A percentile compares a stretch with the other conserved stretches of the same genome.
phyloP scores from a whole-genome alignment of 2,329 filamentous ascomycete species.

The Colletotrichum incanum region DNA sequence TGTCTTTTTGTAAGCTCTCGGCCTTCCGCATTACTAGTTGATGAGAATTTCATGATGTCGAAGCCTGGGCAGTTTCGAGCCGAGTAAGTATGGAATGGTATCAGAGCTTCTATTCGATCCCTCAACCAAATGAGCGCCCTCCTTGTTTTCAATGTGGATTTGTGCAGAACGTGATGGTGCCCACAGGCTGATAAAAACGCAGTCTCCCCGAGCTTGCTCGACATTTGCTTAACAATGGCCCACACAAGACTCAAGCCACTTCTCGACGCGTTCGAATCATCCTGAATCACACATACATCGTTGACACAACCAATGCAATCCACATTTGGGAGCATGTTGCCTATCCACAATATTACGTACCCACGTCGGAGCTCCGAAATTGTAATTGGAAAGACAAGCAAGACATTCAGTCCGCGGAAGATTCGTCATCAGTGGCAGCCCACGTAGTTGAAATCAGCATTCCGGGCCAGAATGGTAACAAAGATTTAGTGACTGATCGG shows the following conservation, averaged over 20 bases:
- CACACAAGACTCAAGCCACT: conserved; percentile 44
- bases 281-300: conserved; percentile 51
- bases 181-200: not conserved
- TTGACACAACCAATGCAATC: conserved; percentile 56
- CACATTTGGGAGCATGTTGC: conserved; percentile 64
- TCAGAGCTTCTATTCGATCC: not conserved
- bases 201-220: conserved; percentile 50
- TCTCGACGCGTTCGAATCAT: conserved; percentile 54
- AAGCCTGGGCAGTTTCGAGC: conserved; percentile 41
- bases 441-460: conserved; percentile 53
- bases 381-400: conserved; percentile 49
- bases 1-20: no score
- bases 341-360: conserved; percentile 65
- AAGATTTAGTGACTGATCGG: conserved; percentile 51
- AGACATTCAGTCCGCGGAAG: conserved; percentile 47
- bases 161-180: no score
- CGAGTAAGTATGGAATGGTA: conserved; percentile 17
- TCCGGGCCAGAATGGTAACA: conserved; percentile 45
- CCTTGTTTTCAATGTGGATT: not conserved
- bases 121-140: not conserved
- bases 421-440: conserved; percentile 43
- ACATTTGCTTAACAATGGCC: conserved; percentile 49
- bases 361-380: conserved; percentile 49
- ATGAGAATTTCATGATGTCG: conserved; percentile 10
- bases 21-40: no score